phyloP scores from a whole-genome alignment of 1,139 yeast genomes.

The Candida labiduridarum region DNA sequence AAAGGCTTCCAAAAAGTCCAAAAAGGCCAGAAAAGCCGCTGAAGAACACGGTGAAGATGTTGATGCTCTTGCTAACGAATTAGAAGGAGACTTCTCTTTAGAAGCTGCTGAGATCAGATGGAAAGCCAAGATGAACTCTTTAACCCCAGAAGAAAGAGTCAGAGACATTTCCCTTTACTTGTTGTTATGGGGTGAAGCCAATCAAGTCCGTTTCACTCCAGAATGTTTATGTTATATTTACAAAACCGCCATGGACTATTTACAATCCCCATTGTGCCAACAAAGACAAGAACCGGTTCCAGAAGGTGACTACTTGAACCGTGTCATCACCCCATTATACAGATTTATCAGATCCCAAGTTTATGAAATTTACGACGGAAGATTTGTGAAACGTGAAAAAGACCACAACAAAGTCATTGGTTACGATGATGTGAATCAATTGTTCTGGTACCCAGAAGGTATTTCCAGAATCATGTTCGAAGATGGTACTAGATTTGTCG shows the following conservation, averaged over 20 bases:
- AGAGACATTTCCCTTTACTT: conserved; percentile 89
- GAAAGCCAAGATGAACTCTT: conserved; percentile 52
- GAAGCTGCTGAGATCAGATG: conserved; percentile 56
- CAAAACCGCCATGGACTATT: conserved; percentile 90
- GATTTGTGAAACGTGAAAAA: conserved; percentile 43
- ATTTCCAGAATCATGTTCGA: conserved; percentile 44
- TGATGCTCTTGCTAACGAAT: conserved; percentile 67
- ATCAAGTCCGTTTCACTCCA: conserved; percentile 93
- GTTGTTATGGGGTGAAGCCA: conserved; percentile 98
- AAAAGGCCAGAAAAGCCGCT: conserved; percentile 63
- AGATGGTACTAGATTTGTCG: conserved; percentile 41
- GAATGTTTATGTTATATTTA: conserved; percentile 91
- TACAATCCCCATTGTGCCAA: conserved; percentile 86
- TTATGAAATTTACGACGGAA: conserved; percentile 39
- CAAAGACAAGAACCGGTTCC: conserved; percentile 88
- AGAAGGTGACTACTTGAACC: conserved; percentile 92
- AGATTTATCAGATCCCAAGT: conserved; percentile 60
- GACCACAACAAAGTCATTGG: conserved; percentile 60
- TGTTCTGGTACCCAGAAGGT: conserved; percentile 60
- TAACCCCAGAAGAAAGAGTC: conserved; percentile 70
- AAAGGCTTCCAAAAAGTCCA: conserved; percentile 57
- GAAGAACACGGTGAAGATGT: conserved; percentile 51
- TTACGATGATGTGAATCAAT: conserved; percentile 65
- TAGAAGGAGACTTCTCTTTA: conserved; percentile 80
- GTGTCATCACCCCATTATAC: conserved; percentile 76